These are phyloP conservation scores for Salvia rosmarinus DNA, from an alignment of 257 asterid species.

Conservation along the genomic window DNA sequence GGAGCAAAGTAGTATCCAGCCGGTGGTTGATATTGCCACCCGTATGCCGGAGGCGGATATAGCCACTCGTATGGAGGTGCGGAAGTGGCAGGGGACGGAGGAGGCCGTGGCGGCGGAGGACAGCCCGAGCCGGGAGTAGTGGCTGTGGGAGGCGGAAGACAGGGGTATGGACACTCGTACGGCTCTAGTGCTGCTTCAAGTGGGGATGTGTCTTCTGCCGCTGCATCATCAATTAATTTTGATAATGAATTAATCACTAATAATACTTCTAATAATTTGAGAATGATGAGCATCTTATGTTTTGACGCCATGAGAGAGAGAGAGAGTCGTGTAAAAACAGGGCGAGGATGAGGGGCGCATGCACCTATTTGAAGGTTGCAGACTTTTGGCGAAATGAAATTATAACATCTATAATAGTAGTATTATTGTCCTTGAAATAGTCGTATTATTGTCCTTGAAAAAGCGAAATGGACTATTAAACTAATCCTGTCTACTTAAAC, in stretches of 20 bases:
- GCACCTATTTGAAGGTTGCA: slow-evolving; percentile 10
- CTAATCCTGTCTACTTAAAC: not conserved
- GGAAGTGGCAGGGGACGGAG: not conserved
- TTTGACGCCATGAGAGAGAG: slow-evolving; percentile 33
- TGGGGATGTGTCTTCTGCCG: slow-evolving; percentile 3
- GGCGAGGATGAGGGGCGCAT: not conserved
- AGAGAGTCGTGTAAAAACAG: too few relatives aligned
- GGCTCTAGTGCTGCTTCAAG: slow-evolving; percentile 36
- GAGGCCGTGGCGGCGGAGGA: slow-evolving; percentile 28
- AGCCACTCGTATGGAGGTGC: slow-evolving; percentile 29
- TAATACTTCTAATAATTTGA: slow-evolving; percentile 12
- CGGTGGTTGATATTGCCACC: slow-evolving; percentile 18
- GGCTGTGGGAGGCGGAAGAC: slow-evolving; percentile 45
- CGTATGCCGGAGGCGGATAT: slow-evolving; percentile 27
- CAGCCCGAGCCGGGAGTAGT: slow-evolving; percentile 35
- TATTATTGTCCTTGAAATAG: too few relatives aligned
- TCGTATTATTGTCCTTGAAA: slow-evolving; percentile 10
- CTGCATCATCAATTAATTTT: slow-evolving; percentile 12
- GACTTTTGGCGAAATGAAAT: not conserved
- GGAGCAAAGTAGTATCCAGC: slow-evolving; percentile 38
- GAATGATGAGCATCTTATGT: not conserved
- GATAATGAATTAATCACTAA: slow-evolving; percentile 11
- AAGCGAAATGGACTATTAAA: not conserved
- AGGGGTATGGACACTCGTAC: slow-evolving; percentile 40
- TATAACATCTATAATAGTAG: not conserved